A percentile compares a stretch with the other conserved stretches of the same genome.
These are phyloP conservation scores for Aphanomyces euteiches DNA, from an alignment of 352 stramenopile species.

Conservation along the genomic window DNA sequence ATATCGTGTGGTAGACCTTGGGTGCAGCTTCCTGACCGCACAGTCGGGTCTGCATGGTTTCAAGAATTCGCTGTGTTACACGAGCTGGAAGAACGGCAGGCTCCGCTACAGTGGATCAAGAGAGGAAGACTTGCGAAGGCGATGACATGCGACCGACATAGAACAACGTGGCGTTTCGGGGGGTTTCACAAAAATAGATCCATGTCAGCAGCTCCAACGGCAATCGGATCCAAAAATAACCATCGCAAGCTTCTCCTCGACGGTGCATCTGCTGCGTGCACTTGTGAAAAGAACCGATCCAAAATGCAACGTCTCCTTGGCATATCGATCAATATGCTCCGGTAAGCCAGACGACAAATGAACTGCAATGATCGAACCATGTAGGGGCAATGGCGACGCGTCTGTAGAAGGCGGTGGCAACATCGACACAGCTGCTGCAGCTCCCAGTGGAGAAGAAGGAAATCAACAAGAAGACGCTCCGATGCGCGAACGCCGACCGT, in stretches of 20 bases:
- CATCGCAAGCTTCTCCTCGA: constrained; percentile 4
- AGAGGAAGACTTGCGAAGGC: too few relatives aligned
- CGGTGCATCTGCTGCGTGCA: background rate
- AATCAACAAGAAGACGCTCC: background rate
- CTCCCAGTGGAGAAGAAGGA: constrained; percentile 14
- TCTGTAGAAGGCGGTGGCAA: background rate
- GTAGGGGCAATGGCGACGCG: constrained; percentile 16
- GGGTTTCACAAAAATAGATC: constrained; percentile 25
- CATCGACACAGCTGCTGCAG: background rate
- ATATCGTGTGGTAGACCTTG: too few relatives aligned
- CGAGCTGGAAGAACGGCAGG: too few relatives aligned
- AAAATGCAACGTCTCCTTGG: constrained; percentile 28
- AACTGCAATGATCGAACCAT: background rate
- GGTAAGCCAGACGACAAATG: constrained; percentile 1
- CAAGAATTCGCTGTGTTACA: too few relatives aligned
- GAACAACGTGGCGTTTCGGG: background rate
- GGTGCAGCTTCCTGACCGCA: too few relatives aligned
- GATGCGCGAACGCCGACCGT: constrained; percentile 16
- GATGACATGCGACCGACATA: too few relatives aligned
- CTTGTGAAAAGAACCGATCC: background rate
- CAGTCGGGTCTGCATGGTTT: too few relatives aligned
- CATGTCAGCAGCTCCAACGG: constrained; percentile 5
- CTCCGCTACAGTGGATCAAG: background rate
- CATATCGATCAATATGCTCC: constrained; percentile 30
- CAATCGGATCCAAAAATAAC: constrained; percentile 24